Percentiles rank a stretch among this genome's conserved stretches.
Conservation (phyloP, 768 basidiomycete genomes). For the Clathrus columnatus region DNA sequence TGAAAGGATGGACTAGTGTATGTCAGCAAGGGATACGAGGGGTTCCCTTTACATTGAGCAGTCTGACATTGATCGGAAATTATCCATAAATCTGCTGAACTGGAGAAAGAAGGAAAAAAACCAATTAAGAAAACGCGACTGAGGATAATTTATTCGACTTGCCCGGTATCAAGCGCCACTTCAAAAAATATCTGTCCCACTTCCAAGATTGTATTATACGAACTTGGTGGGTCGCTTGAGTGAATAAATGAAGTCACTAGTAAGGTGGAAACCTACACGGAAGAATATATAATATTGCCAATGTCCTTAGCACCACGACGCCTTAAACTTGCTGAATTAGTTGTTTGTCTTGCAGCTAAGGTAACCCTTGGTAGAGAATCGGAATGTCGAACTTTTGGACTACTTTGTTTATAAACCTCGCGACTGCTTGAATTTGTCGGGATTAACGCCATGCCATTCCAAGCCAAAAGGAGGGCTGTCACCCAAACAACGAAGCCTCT, state of each 20-base stretch:
- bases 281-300: not conserved
- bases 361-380: not conserved
- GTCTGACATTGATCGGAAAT: constrained; percentile 54
- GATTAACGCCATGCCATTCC: not conserved
- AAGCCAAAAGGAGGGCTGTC: not conserved
- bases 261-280: constrained; percentile 27
- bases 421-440: not conserved
- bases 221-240: constrained; percentile 29
- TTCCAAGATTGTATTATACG: constrained; percentile 56
- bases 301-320: constrained; percentile 2
- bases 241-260: not conserved
- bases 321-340: not conserved
- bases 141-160: not conserved
- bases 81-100: constrained; percentile 64
- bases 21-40: constrained; percentile 54
- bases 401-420: not conserved
- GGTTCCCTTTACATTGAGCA: constrained; percentile 44
- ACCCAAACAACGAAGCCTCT: not conserved
- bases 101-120: not conserved
- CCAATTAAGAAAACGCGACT: not conserved
- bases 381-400: not conserved
- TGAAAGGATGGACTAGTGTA: constrained; percentile 61
- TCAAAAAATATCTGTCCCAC: constrained; percentile 59
- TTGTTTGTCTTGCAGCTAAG: not conserved
- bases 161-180: constrained; percentile 61